Base-by-base conservation (phyloP, 2,329 filamentous ascomycete genomes). In the Penicillium fuscoglaucum region DNA sequence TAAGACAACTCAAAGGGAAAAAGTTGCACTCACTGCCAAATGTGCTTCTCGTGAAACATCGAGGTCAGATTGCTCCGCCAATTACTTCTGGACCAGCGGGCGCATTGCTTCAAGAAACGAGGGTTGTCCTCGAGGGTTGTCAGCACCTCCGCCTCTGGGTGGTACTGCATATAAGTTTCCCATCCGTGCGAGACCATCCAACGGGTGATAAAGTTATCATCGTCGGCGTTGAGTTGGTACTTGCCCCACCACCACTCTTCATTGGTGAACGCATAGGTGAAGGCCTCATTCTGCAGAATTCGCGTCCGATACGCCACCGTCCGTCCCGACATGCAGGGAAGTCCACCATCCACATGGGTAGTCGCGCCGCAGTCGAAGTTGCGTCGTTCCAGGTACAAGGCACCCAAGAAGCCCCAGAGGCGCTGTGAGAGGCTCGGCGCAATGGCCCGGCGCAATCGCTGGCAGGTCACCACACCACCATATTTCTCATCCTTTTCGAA, bases 341-440 rank as follows among this genome's bases (percentile, higher is more conserved):
- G 89, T 41, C 93, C 93, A 59, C 93, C 93, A 72, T 98, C 93
- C 52, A 97, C 89, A 78, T 93, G 90, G 74, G 96, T 93, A 55
- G 93, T 97, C 33, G 93, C 93, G 48, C 93, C 96, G 72, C 96
- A 96, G 76, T 98, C 93, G 73, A 97, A 98, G 77, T 97, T 98
- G 61, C 93, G 88, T 58, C 93, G 87, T 76, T 96, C 90, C 62
- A 98, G 89, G 75, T 98, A 98, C 52, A 93, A 87, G 24, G 92
- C 90, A 6, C 93, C 93, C 21, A 98, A 83, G 82, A 93, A 97
- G 72, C 93, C 93, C 87, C 88, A 97, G 63, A 90, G 79, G 51
- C 84, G 84, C 43, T 85, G 84, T 28, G 80, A 80, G 70, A 86
- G 78, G 41, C 85, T 84, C 58, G 79, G 81, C 46, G 79, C 80